These are phyloP conservation scores for Pseudoneurospora amorphoporcata DNA, from an alignment of 495 filamentous ascomycete genomes.

Conservation along the genomic window DNA sequence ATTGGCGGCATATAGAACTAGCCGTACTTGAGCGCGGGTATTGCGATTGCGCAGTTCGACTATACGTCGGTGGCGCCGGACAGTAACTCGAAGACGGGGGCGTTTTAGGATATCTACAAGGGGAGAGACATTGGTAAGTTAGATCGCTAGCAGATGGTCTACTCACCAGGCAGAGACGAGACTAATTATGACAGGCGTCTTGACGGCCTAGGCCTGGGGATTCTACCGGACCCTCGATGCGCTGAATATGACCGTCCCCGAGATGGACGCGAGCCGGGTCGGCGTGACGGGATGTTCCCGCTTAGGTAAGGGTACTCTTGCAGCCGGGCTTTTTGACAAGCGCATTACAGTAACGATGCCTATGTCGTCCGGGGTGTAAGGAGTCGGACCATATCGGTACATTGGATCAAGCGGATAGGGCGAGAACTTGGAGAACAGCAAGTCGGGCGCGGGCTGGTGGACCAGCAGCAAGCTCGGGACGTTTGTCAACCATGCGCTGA, in stretches of 20 bases:
- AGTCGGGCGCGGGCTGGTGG: conserved; percentile 44
- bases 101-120: conserved; percentile 43
- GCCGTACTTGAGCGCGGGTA: conserved; percentile 37
- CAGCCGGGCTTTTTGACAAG: conserved; percentile 39
- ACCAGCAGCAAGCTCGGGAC: conserved; percentile 34
- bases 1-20: conserved; percentile 45
- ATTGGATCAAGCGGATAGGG: conserved; percentile 41
- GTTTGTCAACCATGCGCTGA: conserved; percentile 39
- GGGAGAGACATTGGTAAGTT: conserved; percentile 39
- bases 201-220: conserved; percentile 46
- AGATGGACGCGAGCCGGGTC: conserved; percentile 36
- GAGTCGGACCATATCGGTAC: conserved; percentile 42
- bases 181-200: conserved; percentile 21
- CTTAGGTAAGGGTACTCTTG: conserved; percentile 42
- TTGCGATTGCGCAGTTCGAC: conserved; percentile 42
- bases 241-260: conserved; percentile 36
- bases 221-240: conserved; percentile 45
- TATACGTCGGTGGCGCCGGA: conserved; percentile 40
- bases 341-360: conserved; percentile 47
- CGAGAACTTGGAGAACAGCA: conserved; percentile 46
- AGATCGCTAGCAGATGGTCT: not conserved
- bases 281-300: conserved; percentile 45
- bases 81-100: conserved; percentile 41
- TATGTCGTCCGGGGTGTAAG: conserved; percentile 44
- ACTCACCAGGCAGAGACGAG: not conserved